Conservation (phyloP, 1,284 basidiomycete genomes). For the Tylopilus sp. region DNA sequence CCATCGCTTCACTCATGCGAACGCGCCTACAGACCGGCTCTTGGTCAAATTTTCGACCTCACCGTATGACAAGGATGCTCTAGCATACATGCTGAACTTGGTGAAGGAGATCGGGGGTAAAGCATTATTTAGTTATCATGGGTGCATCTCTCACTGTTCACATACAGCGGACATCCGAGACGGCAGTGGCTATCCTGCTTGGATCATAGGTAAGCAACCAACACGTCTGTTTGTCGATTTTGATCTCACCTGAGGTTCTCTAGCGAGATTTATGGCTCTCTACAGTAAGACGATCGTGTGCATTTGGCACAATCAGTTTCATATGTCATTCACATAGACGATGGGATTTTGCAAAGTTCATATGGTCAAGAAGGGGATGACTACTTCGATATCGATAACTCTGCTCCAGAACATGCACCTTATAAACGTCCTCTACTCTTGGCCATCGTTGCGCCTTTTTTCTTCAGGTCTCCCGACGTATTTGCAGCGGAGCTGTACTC, state of each 20-base stretch:
- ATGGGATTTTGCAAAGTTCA: conserved; percentile 40
- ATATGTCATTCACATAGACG: conserved; percentile 25
- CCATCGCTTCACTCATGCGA: not conserved
- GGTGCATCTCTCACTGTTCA: not conserved
- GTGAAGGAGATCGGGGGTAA: conserved; percentile 42
- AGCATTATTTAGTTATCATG: not conserved
- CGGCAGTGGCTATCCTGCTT: conserved; percentile 28
- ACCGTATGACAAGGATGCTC: conserved; percentile 33
- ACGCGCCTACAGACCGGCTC: conserved; percentile 31
- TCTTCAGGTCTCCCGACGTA: conserved; percentile 40
- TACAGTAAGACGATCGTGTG: conserved; percentile 33
- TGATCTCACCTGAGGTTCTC: conserved; percentile 7
- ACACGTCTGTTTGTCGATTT: not conserved
- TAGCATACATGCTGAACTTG: conserved; percentile 40
- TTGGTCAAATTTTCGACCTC: conserved; percentile 46
- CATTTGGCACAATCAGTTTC: not conserved
- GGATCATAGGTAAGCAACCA: conserved; percentile 37
- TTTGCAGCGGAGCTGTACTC: conserved; percentile 40
- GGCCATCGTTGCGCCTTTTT: conserved; percentile 29
- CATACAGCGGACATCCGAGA: conserved; percentile 17
- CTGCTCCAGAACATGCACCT: conserved; percentile 15
- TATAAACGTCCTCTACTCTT: conserved; percentile 34
- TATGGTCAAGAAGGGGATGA: conserved; percentile 46
- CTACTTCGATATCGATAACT: conserved; percentile 42
- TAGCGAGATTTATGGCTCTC: conserved; percentile 43